Evolutionary conservation across 1,139 yeast genomes (phyloP).

Genomic region (Tardiomyces blankii): DNA sequence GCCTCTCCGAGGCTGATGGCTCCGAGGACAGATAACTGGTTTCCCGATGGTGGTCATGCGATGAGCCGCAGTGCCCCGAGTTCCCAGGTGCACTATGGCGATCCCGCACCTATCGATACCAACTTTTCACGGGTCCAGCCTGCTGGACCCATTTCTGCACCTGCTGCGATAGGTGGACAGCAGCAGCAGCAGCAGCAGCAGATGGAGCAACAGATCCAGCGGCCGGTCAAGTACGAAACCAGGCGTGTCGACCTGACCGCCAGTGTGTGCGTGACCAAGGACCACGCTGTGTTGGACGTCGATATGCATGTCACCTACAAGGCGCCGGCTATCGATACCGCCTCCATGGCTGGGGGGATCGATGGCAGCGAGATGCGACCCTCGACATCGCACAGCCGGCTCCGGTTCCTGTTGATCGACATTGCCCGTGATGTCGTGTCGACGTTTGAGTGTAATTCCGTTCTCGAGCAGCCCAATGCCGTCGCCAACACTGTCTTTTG

Average conservation of each 20-base stretch:
- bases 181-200: no score
- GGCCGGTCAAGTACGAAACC: not conserved
- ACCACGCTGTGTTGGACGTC: not conserved
- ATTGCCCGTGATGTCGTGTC: not conserved
- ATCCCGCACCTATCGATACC: no score
- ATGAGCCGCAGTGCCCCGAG: no score
- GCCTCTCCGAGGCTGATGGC: no score
- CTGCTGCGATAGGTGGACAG: no score
- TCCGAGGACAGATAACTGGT: no score
- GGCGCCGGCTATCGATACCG: not conserved
- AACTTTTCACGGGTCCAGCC: no score
- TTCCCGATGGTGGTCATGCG: no score
- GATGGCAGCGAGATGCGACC: no score
- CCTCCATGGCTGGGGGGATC: not conserved
- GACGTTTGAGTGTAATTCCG: not conserved
- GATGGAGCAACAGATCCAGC: no score
- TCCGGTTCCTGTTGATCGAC: not conserved
- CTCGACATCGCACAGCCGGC: not conserved
- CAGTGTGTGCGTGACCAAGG: not conserved
- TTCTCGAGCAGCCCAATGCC: not conserved
- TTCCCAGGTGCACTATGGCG: no score
- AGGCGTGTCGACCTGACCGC: not conserved
- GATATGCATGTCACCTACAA: not conserved
- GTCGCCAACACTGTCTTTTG: not conserved
- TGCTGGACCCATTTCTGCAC: no score